Evolutionary conservation across 106 monocot species (phyloP), one percentile per base, ranked within the genome.

Genomic region (Chionographis japonica): DNA sequence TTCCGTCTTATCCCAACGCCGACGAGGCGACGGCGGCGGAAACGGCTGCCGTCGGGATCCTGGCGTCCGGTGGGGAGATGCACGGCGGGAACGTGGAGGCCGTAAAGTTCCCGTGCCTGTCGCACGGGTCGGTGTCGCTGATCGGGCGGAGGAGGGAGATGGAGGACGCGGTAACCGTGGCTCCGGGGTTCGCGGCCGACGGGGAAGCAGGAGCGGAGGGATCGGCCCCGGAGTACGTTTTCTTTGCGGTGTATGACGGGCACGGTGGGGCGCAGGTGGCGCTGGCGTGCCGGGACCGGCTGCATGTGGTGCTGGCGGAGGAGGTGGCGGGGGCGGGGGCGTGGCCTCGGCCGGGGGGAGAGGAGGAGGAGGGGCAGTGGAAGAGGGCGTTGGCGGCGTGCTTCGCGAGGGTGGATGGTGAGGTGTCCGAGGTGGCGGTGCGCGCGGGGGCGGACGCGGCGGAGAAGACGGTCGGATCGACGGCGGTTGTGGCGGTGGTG

Each of bases 241-340:
- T 91, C 81, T 91, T 81, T 61, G 91, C 61, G 12, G 87, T 87
- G 36, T 91, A 77, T 74, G 91, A 91, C 62, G 91, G 91, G 12
- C 91, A 91, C 61, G 84, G 87, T 7, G 86, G 87, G 43, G 54
- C 68, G 54, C 43, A 40, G 15, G 90, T 91, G 70, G 84, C 90
- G 39, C 37, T 71, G 58, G 66, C 69, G n/a, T 87, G 91, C 71
- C 51, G 68, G 71, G 87, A 87, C 13, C 50, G 84, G 74, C 69
- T 91, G 76, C 91, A 87, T 68, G 73, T 84, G 56, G 74, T 91
- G 64, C 58, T 91, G 49, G 81, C 87, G 16, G 81, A 81, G 66
- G 91, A 82, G 74, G 77, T 76, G 53, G 70, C 63, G 58, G 65
- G 52, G 35, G 40, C 6, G 58, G 40, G 46, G 62, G 59, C 40